These are phyloP conservation scores for Mycena haematopus DNA, from an alignment of 768 basidiomycete genomes.

Conservation along the genomic window DNA sequence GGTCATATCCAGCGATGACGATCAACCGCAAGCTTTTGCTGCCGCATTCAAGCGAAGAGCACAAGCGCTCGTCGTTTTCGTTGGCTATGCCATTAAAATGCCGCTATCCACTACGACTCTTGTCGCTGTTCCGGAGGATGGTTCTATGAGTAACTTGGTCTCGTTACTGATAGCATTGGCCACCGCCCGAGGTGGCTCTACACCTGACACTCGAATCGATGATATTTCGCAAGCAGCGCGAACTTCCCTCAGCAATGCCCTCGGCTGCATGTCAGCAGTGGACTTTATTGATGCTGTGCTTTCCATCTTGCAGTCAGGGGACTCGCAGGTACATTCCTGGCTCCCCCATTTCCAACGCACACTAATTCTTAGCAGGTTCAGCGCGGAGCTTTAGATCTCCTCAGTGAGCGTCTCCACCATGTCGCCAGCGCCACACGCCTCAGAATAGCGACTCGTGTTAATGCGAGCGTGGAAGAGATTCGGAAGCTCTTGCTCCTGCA, in stretches of 20 bases:
- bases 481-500: constrained; percentile 53
- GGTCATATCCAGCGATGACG: constrained; percentile 57
- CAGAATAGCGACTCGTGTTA: constrained; percentile 54
- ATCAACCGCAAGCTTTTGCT: constrained; percentile 53
- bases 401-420: constrained; percentile 68
- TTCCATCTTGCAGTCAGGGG: constrained; percentile 60
- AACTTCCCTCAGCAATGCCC: constrained; percentile 55
- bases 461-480: constrained; percentile 58
- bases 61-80: constrained; percentile 70
- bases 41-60: constrained; percentile 63
- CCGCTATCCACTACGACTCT: constrained; percentile 30
- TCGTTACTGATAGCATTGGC: constrained; percentile 56
- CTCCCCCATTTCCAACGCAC: not conserved
- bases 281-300: constrained; percentile 69
- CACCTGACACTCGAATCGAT: constrained; percentile 44
- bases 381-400: constrained; percentile 70
- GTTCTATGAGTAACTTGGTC: constrained; percentile 50
- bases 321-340: constrained; percentile 53
- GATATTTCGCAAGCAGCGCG: constrained; percentile 57
- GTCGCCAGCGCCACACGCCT: constrained; percentile 64
- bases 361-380: constrained; percentile 54
- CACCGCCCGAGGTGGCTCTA: constrained; percentile 39
- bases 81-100: constrained; percentile 56
- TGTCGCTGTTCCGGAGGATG: constrained; percentile 32
- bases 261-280: constrained; percentile 70